These are phyloP conservation scores for Punica granatum DNA, from an alignment of 345 rosid genomes.

Conservation along the genomic window DNA sequence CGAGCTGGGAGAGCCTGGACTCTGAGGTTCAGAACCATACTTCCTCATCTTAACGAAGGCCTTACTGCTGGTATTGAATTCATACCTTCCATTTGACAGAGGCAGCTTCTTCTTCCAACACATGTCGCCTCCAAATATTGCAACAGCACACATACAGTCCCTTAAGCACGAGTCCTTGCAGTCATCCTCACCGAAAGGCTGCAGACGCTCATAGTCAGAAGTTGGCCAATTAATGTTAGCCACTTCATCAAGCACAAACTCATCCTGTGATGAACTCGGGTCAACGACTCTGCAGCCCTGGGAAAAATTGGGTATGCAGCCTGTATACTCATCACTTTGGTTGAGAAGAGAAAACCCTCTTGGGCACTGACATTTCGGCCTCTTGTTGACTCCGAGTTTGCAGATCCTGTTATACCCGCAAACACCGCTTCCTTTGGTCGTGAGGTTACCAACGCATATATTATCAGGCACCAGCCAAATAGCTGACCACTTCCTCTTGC, in stretches of 20 bases:
- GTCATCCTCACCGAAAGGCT: constrained; percentile 11
- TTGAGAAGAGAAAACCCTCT: constrained; percentile 13
- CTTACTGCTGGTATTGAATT: neutral
- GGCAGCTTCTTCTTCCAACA: constrained; percentile 40
- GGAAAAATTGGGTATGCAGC: constrained; percentile 18
- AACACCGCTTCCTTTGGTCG: constrained; percentile 12
- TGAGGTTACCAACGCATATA: constrained; percentile 9
- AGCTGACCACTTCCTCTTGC: neutral
- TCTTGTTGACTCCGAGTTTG: neutral
- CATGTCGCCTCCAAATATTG: constrained; percentile 7
- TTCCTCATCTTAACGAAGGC: constrained; percentile 23
- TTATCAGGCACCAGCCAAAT: constrained; percentile 13
- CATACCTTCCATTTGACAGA: constrained; percentile 23
- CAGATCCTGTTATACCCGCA: constrained; percentile 32
- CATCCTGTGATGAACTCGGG: constrained; percentile 5
- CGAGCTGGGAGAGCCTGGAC: constrained; percentile 2
- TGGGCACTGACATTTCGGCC: constrained; percentile 24
- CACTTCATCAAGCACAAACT: constrained; percentile 10
- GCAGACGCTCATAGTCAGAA: constrained; percentile 19
- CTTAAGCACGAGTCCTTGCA: constrained; percentile 26
- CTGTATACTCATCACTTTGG: constrained; percentile 8
- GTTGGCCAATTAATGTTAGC: constrained; percentile 20
- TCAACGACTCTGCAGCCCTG: constrained; percentile 12
- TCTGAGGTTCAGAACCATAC: neutral
- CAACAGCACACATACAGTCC: constrained; percentile 31